A percentile compares a stretch with the other conserved stretches of the same genome.
Conservation (phyloP, 2,329 filamentous ascomycete genomes). For the Reticulascus tulasneorum region DNA sequence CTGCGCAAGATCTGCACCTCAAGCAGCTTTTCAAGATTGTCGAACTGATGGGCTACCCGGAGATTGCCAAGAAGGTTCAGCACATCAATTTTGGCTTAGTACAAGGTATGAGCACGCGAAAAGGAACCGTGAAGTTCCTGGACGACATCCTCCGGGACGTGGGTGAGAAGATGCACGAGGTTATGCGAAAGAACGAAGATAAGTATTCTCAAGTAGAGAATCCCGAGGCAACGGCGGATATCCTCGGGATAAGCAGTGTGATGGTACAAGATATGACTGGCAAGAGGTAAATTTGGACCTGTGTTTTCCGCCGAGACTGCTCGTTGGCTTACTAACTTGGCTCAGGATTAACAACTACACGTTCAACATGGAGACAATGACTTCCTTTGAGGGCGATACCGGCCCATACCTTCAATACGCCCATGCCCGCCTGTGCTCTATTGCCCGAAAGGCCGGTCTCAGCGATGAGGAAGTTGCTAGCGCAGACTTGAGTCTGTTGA, state of each 20-base stretch:
- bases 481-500: conserved; percentile 65
- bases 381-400: conserved; percentile 68
- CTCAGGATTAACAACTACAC: conserved; percentile 60
- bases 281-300: conserved; percentile 61
- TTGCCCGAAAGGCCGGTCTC: conserved; percentile 53
- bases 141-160: conserved; percentile 74
- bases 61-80: conserved; percentile 64
- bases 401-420: conserved; percentile 84
- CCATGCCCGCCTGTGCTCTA: conserved; percentile 67
- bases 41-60: conserved; percentile 64
- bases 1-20: conserved; percentile 68
- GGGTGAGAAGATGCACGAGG: conserved; percentile 93
- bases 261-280: conserved; percentile 99
- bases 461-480: conserved; percentile 53
- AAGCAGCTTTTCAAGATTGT: conserved; percentile 74
- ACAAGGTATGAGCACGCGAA: conserved; percentile 66
- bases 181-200: conserved; percentile 84
- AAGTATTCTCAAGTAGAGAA: conserved; percentile 91
- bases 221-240: conserved; percentile 78
- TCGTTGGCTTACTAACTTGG: conserved; percentile 12
- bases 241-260: conserved; percentile 85
- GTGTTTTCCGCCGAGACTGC: conserved; percentile 8
- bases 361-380: conserved; percentile 57
- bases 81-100: conserved; percentile 76
- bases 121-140: conserved; percentile 70